Evolutionary conservation across 257 asterid species (phyloP), one percentile per base, ranked within the genome.

Genomic region (Nicotiana attenuata): DNA sequence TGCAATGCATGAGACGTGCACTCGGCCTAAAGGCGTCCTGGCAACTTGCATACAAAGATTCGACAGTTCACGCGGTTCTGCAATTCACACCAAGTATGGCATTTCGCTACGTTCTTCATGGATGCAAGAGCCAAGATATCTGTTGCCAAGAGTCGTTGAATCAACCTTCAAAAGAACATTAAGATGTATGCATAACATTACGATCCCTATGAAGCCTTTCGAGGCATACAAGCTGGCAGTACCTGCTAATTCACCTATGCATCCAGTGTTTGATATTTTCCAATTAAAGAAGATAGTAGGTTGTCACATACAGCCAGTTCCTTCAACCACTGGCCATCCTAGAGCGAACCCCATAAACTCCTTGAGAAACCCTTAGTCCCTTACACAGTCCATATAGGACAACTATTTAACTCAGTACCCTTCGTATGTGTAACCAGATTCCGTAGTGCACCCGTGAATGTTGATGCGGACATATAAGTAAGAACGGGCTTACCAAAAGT

Each of bases 31-130:
- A 41, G 3, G 47, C 11, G 8, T 41, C 47, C 0, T 41, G 11
- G 47, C 3, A 41, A 38, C 45, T 38, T 79, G 61, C 11, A 57
- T 13, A 38, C 82, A 79, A 61, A 79, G 38, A 79, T 26, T 79
- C 87, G 35, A 84, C 76, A 80, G 82, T 81, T 81, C 84, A 75
- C 84, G 22, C 31, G 80, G 76, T 84, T 84, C 76, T 84, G 53
- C 82, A 81, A 66, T 81, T 81, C 87, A 85, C 87, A 85, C 87
- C 85, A 77, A 81, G 81, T 77, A 85, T 81, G 73, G 85, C 77
- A 67, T 81, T 81, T 77, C 13, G 57, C 85, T 81, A 81, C 64
- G 65, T 77, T 85, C 77, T 82, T 76, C 82, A 76, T 82, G 50
- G 82, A 82, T 82, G 78, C 52, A 4, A 76, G 82, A 82, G 82